Base-by-base conservation (phyloP, 805 yeast species). In the Schwanniomyces sp. region DNA sequence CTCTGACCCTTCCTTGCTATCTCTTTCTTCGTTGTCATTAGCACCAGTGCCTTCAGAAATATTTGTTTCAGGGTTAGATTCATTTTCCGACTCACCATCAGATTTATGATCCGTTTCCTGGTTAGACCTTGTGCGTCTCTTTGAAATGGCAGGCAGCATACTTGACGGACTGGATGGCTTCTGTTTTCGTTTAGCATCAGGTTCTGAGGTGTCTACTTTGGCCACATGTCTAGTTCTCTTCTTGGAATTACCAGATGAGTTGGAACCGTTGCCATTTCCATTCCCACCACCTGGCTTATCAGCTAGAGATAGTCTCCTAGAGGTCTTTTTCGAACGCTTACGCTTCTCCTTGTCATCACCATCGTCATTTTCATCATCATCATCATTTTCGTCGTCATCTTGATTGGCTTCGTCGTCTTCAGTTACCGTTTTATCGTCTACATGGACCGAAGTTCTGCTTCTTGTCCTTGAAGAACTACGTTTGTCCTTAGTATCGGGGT, bases 151-250 rank as follows among this genome's bases (percentile, higher is more conserved):
- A 7, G 43, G 30, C 5, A 47, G 47, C 7, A 47, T 27, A 9
- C 28, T 24, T 4, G 53, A 55, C 16, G 60, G 51, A 18, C 57
- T 43, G 2, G 51, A 41, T 7, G 49, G 46, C 28, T 49, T 52
- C 17, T 46, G 48, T 27, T 45, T 48, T 4, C 57, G 52, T 30
- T 49, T 54, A 10, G 48, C 34, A 24, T 47, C 42, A 11, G 54
- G 44, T 27, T 50, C 56, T 12, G 41, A 29, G 17, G 43, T 29
- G 25, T 49, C 55, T 14, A 49, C 32, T 40, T 49, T 51, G 3
- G 55, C 51, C 9, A 41, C 40, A 8, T 51, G 51, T 37, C 58
- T 32, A 1, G 58, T 52, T 7, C 58, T 39, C 40, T 56, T 56
- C 42, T 55, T 52, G 53, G 50, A 9, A 11, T 29, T 16, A 47